A percentile compares a stretch with the other conserved stretches of the same genome.
Conservation (phyloP, 352 stramenopile species). For the Pythium inflatum region DNA sequence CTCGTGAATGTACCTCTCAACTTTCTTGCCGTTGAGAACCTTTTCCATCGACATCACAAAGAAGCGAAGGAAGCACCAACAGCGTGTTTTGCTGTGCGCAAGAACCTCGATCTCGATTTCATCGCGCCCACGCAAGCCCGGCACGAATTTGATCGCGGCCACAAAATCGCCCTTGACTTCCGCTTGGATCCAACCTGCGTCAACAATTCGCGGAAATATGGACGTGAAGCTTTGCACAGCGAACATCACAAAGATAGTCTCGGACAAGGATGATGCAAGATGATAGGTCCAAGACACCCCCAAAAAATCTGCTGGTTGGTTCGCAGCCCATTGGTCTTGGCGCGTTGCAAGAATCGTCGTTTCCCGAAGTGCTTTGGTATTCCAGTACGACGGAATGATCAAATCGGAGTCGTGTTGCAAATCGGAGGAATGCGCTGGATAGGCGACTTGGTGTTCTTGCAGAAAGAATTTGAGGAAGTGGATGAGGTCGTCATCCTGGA, state of each 20-base stretch:
- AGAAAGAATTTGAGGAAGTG: background rate
- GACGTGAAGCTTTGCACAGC: background rate
- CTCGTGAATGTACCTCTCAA: too few species aligned
- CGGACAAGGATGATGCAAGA: background rate
- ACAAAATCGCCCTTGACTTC: too few species aligned
- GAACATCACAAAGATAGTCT: background rate
- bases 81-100: too few species aligned
- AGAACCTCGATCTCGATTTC: too few species aligned
- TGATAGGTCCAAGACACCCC: background rate
- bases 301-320: too few species aligned
- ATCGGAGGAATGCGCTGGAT: background rate
- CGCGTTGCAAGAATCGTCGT: background rate
- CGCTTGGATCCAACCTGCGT: too few species aligned
- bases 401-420: background rate
- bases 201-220: too few species aligned
- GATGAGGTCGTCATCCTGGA: background rate
- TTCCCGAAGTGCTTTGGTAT: background rate
- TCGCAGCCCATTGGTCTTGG: background rate
- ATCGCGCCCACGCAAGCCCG: too few species aligned
- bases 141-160: too few species aligned
- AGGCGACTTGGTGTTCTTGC: background rate
- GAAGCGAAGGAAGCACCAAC: too few species aligned
- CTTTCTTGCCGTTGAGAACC: too few species aligned
- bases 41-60: too few species aligned
- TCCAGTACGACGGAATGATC: background rate